Percentiles rank a stretch among this genome's conserved stretches.
phyloP scores from a whole-genome alignment of 1,284 basidiomycete genomes.

The Wolfiporia cocos region DNA sequence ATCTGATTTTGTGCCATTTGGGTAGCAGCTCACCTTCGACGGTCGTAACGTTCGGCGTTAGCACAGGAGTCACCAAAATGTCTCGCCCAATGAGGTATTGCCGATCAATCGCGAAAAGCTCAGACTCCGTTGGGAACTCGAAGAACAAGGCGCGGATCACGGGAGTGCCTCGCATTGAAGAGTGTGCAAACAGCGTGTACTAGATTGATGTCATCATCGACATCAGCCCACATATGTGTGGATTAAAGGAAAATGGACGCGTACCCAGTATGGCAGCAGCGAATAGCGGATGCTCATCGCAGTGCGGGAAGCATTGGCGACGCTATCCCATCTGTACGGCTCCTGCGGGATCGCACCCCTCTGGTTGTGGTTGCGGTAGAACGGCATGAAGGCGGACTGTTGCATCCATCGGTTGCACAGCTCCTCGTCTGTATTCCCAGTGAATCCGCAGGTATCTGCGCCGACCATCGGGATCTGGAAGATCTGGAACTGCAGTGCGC shows the following conservation, averaged over 20 bases:
- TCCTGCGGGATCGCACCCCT: constrained; percentile 60
- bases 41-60: constrained; percentile 49
- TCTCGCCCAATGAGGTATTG: constrained; percentile 70
- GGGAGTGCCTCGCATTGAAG: constrained; percentile 57
- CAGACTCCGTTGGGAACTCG: constrained; percentile 67
- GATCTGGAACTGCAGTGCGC: constrained; percentile 70
- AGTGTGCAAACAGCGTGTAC: constrained; percentile 73
- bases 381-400: constrained; percentile 69
- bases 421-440: constrained; percentile 72
- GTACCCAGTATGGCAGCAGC: constrained; percentile 70
- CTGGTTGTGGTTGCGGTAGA: constrained; percentile 67
- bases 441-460: constrained; percentile 66
- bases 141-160: constrained; percentile 71
- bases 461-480: constrained; percentile 76
- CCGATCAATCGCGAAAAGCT: constrained; percentile 54
- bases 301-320: constrained; percentile 65
- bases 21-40: constrained; percentile 38
- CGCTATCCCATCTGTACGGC: constrained; percentile 71
- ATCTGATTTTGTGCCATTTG: not conserved
- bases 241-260: constrained; percentile 19
- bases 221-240: not conserved
- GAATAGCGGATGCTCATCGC: constrained; percentile 64
- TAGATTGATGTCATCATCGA: constrained; percentile 26
- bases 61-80: constrained; percentile 70
- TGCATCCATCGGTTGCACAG: constrained; percentile 82